Conservation (phyloP, 140 eudicot genomes). For the Bidens hawaiensis region DNA sequence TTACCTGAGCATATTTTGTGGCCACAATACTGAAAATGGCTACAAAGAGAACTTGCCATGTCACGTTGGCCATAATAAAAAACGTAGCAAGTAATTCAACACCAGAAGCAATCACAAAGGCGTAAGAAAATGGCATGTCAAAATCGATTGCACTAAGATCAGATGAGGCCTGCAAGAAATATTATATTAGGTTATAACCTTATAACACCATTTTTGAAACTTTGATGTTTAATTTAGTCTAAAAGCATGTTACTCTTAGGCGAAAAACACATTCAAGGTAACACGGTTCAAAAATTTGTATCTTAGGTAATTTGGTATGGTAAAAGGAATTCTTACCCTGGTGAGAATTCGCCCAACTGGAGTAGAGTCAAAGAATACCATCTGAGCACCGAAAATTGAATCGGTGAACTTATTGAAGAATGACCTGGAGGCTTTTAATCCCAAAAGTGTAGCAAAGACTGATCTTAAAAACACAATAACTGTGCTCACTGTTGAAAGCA, state of each 20-base stretch:
- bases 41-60: slow-evolving; percentile 84
- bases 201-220: not conserved
- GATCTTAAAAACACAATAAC: slow-evolving; percentile 54
- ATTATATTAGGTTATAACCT: not conserved
- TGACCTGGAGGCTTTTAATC: slow-evolving; percentile 66
- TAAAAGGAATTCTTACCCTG: slow-evolving; percentile 58
- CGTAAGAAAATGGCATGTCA: slow-evolving; percentile 51
- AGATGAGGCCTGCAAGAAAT: slow-evolving; percentile 65
- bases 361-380: slow-evolving; percentile 88
- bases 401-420: slow-evolving; percentile 50
- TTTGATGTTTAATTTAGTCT: too few relatives aligned
- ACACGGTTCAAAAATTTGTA: too few relatives aligned
- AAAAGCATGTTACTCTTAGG: too few relatives aligned
- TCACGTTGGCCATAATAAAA: slow-evolving; percentile 66
- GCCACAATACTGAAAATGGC: slow-evolving; percentile 45
- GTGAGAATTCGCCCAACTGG: slow-evolving; percentile 83
- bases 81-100: slow-evolving; percentile 42
- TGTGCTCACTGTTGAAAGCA: slow-evolving; percentile 41
- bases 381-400: slow-evolving; percentile 69
- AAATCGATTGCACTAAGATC: slow-evolving; percentile 71
- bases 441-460: slow-evolving; percentile 44
- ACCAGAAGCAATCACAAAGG: slow-evolving; percentile 33
- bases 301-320: too few relatives aligned
- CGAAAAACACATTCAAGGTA: too few relatives aligned
- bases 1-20: slow-evolving; percentile 62